Percentiles rank a stretch among this genome's conserved stretches.
phyloP scores from a whole-genome alignment of 257 asterid genomes.

The Gentiana straminea region DNA sequence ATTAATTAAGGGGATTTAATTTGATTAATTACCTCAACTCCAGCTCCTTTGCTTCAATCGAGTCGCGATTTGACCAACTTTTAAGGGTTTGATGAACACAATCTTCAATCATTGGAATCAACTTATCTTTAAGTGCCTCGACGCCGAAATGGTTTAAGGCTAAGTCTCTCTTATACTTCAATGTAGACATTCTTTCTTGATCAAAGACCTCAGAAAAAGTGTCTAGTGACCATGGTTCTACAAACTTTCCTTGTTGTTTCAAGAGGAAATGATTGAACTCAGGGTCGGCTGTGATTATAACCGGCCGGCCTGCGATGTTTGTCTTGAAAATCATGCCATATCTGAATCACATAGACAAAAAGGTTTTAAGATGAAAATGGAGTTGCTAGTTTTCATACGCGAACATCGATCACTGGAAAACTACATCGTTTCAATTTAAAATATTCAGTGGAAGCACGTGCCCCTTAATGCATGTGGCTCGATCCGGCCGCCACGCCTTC shows the following conservation, averaged over 20 bases:
- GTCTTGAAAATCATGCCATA: conserved; percentile 58
- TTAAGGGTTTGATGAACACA: conserved; percentile 32
- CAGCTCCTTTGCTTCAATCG: conserved; percentile 57
- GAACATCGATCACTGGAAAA: neutral
- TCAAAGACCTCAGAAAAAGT: conserved; percentile 70
- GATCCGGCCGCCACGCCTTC: too few relatives aligned
- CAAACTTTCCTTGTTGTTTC: conserved; percentile 62
- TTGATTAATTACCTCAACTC: conserved; percentile 30
- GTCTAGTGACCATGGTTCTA: conserved; percentile 73
- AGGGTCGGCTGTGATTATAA: conserved; percentile 56
- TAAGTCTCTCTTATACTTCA: conserved; percentile 50
- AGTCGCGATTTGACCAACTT: conserved; percentile 39
- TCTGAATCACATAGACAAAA: conserved; percentile 15
- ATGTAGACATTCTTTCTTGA: conserved; percentile 48
- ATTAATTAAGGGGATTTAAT: neutral
- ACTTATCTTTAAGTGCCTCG: conserved; percentile 40
- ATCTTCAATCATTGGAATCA: conserved; percentile 57
- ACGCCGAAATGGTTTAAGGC: conserved; percentile 55
- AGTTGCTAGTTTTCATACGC: too few relatives aligned
- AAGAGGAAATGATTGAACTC: conserved; percentile 66
- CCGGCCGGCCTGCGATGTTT: conserved; percentile 68
- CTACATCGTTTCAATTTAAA: neutral
- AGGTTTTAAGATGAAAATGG: too few relatives aligned
- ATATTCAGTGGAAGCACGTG: too few relatives aligned
- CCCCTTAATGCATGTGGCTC: too few relatives aligned